Conservation (phyloP, 2,329 filamentous ascomycete species). For the Diaporthe amygdali region DNA sequence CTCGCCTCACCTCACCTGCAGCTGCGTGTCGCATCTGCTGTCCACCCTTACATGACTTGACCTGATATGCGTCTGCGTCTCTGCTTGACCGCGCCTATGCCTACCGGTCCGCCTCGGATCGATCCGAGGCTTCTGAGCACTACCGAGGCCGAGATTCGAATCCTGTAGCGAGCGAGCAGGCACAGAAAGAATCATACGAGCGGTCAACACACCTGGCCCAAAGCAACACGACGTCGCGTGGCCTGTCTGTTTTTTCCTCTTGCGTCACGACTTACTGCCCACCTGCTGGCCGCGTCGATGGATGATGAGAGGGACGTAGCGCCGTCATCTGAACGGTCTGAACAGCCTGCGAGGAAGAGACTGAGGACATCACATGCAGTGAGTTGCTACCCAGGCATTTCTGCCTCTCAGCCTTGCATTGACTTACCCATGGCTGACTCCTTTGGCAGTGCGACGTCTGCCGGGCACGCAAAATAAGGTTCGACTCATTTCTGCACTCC, state of each 20-base stretch:
- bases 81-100: not conserved
- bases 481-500: slow-evolving; percentile 10
- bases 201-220: not conserved
- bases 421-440: slow-evolving; percentile 7
- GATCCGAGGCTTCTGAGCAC: slow-evolving; percentile 12
- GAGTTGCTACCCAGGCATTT: slow-evolving; percentile 27
- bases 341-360: slow-evolving; percentile 41
- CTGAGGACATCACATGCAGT: slow-evolving; percentile 49
- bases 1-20: not conserved
- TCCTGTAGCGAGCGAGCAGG: not conserved
- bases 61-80: slow-evolving; percentile 12
- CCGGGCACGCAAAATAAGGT: slow-evolving; percentile 53
- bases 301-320: slow-evolving; percentile 32
- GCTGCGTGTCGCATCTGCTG: not conserved
- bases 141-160: slow-evolving; percentile 9
- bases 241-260: too few species aligned
- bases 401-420: not conserved
- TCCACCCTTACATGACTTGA: not conserved
- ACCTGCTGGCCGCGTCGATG: not conserved
- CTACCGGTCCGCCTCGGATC: slow-evolving; percentile 12
- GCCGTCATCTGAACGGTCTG: slow-evolving; percentile 28
- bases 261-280: not conserved
- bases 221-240: not conserved
- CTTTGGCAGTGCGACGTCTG: slow-evolving; percentile 50
- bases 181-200: not conserved